Evolutionary conservation across 805 yeast genomes (phyloP), one percentile per base, ranked within the genome.

Genomic region (Lipomyces mesembrius): DNA sequence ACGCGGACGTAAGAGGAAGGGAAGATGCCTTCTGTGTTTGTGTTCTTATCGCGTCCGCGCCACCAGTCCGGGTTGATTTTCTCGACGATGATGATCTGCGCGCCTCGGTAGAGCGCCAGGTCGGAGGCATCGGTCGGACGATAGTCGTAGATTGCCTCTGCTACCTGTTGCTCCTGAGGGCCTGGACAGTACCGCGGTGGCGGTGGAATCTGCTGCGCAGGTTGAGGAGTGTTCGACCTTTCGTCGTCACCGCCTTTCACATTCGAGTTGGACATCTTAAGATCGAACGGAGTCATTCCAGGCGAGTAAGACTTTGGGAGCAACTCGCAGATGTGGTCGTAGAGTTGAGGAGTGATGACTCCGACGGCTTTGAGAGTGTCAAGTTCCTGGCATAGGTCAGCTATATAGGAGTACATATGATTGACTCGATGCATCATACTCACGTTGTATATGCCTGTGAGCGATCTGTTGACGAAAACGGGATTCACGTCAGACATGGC

Each of bases 31-130:
- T 84, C 83, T 39, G 78, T 77, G 66, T 85, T 83, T 56, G 82
- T 76, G 20, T 80, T 79, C 57, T 70, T 55, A 64, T 74, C 75
- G 49, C 77, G 76, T 58, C 99, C 99, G 75, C 85, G 89, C 90
- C 95, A 92, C 99, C 99, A 94, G 75, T 92, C 94, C 51, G 84
- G 83, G 25, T 94, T 90, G 59, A 89, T 82, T 74, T 86, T 90
- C 75, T 92, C 96, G 5, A 86, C 64, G 4, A 95, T 85, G 39
- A 84, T 83, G 59, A 95, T 77, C 73, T 84, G 86, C 69, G 89
- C 94, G 63, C 96, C 98, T 51, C 79, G 82, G 46, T 72, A 74
- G 22, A 94, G 81, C 8, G 76, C 79, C 73, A 94, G 79, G 77
- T 94, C 99, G 43, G 88, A 94, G 0, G 85, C 80, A 76, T 91